Evolutionary conservation across 176 grass and related monocot species (phyloP), one percentile per base, ranked within the genome.

Genomic region (Alopecurus myosuroides): DNA sequence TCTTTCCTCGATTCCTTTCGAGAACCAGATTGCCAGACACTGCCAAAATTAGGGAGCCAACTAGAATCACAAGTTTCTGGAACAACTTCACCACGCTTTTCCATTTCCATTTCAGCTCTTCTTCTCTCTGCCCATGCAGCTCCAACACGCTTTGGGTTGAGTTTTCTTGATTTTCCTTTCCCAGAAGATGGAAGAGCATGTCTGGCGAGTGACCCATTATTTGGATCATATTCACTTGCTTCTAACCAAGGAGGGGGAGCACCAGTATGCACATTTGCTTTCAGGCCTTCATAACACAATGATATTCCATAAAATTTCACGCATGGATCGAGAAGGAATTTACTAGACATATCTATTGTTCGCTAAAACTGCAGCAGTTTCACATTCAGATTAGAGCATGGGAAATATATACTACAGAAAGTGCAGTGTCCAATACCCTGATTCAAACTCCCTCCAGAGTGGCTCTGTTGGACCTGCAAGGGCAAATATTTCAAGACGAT

Each of bases 21-120:
- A 28, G 91, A 94, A 33, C 97, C 93, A 82, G 88, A 83, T 82
- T 94, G 91, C 91, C 93, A 99, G 35, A 96, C 93, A 83, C 97
- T 61, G 33, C 93, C 93, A 88, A 99, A 99, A 79, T 99, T 99
- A 8, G 97, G 97, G 63, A 99, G 97, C 97, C 97, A 96, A 77
- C 80, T 90, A 82, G 91, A 79, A 65, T 88, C 87, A 82, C 74
- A 81, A 33, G 18, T 72, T 73, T 85, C 85, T 78, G 88, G 70
- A 77, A 88, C 56, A 77, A 85, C 72, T 83, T 92, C 81, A 20
- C 86, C 95, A 45, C 70, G 82, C 74, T 94, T 99, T 82, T 99
- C 91, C 88, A 84, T 86, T 70, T 95, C 88, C 72, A 99, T 86
- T 84, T 99, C 93, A 74, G 88, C 84, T 89, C 89, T 88, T 84